Base-by-base conservation (phyloP, 306 rosid genomes). In the Castanopsis chinensis region DNA sequence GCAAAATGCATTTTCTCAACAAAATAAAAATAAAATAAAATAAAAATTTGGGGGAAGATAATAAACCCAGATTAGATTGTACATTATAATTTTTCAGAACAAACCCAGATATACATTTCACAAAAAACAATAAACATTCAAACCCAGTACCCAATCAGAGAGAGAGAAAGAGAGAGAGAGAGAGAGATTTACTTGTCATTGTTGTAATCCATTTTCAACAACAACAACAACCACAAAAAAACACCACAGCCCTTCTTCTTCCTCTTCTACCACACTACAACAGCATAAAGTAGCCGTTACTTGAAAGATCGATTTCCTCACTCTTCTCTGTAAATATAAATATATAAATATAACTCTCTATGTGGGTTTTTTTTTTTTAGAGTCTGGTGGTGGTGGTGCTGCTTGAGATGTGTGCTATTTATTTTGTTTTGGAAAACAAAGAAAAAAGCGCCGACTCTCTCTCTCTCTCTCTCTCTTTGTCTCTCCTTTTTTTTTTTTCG, bases 161-260 rank as follows among this genome's bases (percentile, higher is more conserved):
- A 77, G 20, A 67, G 43, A n/a, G 14, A 77, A 3, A 64, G 28
- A 60, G 45, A 71, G 27, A 78, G 65, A 80, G 20, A 78, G 65
- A 80, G 20, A 76, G 82, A 83, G 75, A 85, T 70, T 87, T 88
- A 94, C 94, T 89, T 82, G 83, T 85, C 72, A 74, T 74, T 77
- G 77, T 54, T 78, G 84, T 52, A 74, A 74, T 92, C 91, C 97
- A 93, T 93, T 75, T 27, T 55, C 11, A 78, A 74, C 52, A 68
- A 81, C 56, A 65, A 21, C 59, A 73, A 81, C 53, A 25, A 77
- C 27, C 1, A 25, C 27, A 73, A 73, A 0, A 18, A 17, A 41
- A 37, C 7, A 37, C 45, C 45, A 41, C 45, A 41, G 45, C 45
- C 45, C 45, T 41, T 41, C 45, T 41, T 19, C 23, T 10, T 4